Evolutionary conservation across 2,329 filamentous ascomycete genomes (phyloP).

Genomic region (Ascosphaera apis): DNA sequence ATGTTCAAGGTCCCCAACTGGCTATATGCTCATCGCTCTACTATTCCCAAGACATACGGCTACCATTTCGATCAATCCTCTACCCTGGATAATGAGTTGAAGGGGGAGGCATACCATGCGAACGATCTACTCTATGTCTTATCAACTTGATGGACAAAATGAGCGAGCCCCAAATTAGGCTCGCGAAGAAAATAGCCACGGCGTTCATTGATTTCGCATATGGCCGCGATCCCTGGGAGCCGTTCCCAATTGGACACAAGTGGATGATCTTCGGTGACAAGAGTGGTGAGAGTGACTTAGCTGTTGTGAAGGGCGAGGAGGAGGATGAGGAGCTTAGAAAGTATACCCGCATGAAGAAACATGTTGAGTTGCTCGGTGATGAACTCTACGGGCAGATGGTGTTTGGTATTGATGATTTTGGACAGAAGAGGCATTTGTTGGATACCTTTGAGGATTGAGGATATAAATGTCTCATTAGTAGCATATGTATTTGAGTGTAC

Average conservation of each 20-base stretch:
- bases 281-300: conserved; percentile 1
- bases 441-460: too few relatives aligned
- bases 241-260: background rate
- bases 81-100: conserved; percentile 7
- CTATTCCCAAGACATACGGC: conserved; percentile 2
- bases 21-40: background rate
- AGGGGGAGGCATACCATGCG: conserved; percentile 11
- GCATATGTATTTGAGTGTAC: too few relatives aligned
- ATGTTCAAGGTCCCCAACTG: conserved; percentile 10
- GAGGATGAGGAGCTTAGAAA: conserved; percentile 7
- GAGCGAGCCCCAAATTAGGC: conserved; percentile 5
- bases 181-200: conserved; percentile 7
- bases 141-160: conserved; percentile 8
- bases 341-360: conserved; percentile 9
- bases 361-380: too few relatives aligned
- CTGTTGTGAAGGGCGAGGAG: conserved; percentile 6
- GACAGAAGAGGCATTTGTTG: too few relatives aligned
- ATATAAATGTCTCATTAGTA: too few relatives aligned
- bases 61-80: conserved; percentile 12
- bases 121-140: conserved; percentile 11
- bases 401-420: too few relatives aligned
- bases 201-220: conserved; percentile 10
- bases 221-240: conserved; percentile 7
- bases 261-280: conserved; percentile 11
- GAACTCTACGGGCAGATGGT: too few relatives aligned